Conservation (phyloP, 257 asterid species). For the Paulownia fortunei region DNA sequence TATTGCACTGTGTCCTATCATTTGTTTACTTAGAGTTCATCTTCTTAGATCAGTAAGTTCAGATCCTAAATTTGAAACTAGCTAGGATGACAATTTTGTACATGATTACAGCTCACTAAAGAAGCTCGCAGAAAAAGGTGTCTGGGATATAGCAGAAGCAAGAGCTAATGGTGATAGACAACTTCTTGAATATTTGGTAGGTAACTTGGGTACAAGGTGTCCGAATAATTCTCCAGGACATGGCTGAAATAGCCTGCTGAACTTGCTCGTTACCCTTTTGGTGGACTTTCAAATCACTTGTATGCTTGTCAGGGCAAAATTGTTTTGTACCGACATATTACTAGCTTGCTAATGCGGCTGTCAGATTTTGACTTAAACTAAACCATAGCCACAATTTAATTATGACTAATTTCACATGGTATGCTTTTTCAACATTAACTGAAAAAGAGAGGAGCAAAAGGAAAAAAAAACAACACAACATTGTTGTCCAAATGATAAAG, state of each 20-base stretch:
- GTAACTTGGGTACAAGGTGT: constrained; percentile 41
- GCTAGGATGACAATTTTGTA: constrained; percentile 19
- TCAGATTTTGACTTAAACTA: constrained; percentile 22
- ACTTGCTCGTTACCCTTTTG: neutral
- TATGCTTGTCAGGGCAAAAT: neutral
- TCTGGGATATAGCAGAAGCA: constrained; percentile 93
- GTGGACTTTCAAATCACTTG: constrained; percentile 11
- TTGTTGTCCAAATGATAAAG: constrained; percentile 7
- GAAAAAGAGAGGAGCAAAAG: neutral
- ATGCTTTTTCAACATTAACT: neutral
- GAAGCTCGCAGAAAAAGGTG: constrained; percentile 94
- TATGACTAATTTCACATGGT: neutral
- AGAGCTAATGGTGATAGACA: constrained; percentile 68
- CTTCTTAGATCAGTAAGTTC: neutral
- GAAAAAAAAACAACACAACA: neutral
- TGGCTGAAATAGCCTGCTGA: constrained; percentile 4
- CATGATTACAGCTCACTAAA: constrained; percentile 71
- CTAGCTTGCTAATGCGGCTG: constrained; percentile 12
- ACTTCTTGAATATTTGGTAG: constrained; percentile 86
- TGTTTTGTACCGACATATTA: neutral
- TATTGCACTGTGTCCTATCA: constrained; percentile 25
- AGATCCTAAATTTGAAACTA: neutral
- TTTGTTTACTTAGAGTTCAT: constrained; percentile 13
- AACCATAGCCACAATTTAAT: constrained; percentile 4
- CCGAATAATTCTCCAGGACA: constrained; percentile 8